Evolutionary conservation across 768 basidiomycete genomes (phyloP), one percentile per base, ranked within the genome.

Genomic region (Daedaleopsis nitida): DNA sequence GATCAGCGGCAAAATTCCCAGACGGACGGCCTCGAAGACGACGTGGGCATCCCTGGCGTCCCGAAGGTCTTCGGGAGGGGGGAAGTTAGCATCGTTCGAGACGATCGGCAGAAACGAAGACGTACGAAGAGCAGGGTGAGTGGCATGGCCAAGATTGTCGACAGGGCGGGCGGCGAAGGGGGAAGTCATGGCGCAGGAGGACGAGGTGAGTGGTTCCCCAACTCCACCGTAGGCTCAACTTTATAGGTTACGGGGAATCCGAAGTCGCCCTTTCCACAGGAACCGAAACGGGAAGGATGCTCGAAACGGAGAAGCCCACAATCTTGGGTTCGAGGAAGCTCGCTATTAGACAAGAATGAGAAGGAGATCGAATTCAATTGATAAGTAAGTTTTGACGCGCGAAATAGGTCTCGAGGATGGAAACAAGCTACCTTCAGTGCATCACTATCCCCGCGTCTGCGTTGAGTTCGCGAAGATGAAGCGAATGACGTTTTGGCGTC

Each of bases 21-120:
- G 80, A 32, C 90, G 81, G 53, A 91, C 90, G 9, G 91, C 90
- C 71, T 92, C 89, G 50, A 92, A 79, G 47, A 92, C 75, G 49
- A 87, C 76, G 66, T 91, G 89, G 2, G 90, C 90, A 69, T 92
- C 90, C 62, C 83, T 82, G n/a, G 88, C 88, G 72, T 91, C 88
- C 16, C 90, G 86, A 38, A 92, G 82, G 68, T 91, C 91, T 92
- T 59, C 44, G 3, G 17, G 27, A 37, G 10, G 17, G 37, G 52
- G 10, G 35, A 61, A 48, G 64, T 58, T 60, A n/a, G 42, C 14
- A 2, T 13, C 2, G 0, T 19, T 21, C 47, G 21, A 17, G 44
- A 49, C 38, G 24, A 45, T 17, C 14, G 21, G 50, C 17, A 16
- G 27, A 47, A 48, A 11, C 21, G 24, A 55, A 8, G 27, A 64